phyloP scores from a whole-genome alignment of 2,329 filamentous ascomycete species.

The Lojkania enalia region DNA sequence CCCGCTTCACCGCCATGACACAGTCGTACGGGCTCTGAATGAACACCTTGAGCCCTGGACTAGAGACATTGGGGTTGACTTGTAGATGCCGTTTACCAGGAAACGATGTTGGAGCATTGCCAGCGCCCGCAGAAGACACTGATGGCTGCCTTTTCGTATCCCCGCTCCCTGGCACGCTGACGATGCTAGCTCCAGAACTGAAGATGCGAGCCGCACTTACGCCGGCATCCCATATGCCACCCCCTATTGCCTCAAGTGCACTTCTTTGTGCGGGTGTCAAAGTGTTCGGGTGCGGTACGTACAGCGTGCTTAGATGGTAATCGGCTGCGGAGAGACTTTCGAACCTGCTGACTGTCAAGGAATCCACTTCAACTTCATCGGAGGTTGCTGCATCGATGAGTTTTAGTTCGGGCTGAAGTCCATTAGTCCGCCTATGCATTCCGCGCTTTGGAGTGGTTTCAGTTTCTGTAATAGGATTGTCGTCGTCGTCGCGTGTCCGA shows the following conservation, averaged over 20 bases:
- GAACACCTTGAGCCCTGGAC: constrained; percentile 77
- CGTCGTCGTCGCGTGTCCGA: constrained; percentile 73
- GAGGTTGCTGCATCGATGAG: constrained; percentile 86
- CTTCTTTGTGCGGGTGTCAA: constrained; percentile 67
- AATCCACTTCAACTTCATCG: constrained; percentile 83
- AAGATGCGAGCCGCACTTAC: constrained; percentile 87
- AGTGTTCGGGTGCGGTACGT: constrained; percentile 69
- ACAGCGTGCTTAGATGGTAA: constrained; percentile 85
- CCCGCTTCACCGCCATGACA: constrained; percentile 85
- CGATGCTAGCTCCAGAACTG: constrained; percentile 79
- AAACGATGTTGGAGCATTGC: constrained; percentile 24
- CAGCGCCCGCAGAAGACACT: constrained; percentile 40
- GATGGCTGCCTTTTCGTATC: constrained; percentile 40
- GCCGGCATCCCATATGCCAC: constrained; percentile 86
- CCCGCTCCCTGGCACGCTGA: constrained; percentile 48
- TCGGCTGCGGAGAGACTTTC: constrained; percentile 85
- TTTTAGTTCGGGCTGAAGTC: constrained; percentile 82
- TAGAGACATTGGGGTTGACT: constrained; percentile 54
- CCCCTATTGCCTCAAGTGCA: constrained; percentile 74
- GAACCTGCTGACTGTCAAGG: constrained; percentile 81
- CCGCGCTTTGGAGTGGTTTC: constrained; percentile 66
- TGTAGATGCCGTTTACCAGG: constrained; percentile 30
- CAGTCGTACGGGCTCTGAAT: constrained; percentile 97
- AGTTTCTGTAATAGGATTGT: constrained; percentile 58
- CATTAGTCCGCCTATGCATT: constrained; percentile 72